These are phyloP conservation scores for Cryptococcus jaspeensis DNA, from an alignment of 1,284 basidiomycete species.

Conservation along the genomic window DNA sequence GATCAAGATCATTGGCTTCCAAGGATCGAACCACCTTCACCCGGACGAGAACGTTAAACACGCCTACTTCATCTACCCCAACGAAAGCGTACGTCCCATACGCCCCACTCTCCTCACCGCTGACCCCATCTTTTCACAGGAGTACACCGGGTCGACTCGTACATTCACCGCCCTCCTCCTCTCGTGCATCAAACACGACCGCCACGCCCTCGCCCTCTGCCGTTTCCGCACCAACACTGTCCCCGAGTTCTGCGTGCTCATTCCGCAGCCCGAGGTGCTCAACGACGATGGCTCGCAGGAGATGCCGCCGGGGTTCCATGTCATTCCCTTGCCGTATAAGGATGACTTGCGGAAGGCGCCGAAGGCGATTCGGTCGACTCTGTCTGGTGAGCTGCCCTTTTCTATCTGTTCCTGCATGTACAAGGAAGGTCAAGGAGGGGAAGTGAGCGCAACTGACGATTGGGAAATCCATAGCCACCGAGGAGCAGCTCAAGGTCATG, in stretches of 20 bases:
- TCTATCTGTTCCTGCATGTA: neutral
- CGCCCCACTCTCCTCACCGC: neutral
- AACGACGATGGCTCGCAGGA: conserved; percentile 70
- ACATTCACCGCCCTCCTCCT: conserved; percentile 85
- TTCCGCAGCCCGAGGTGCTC: conserved; percentile 81
- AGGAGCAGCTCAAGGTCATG: conserved; percentile 68
- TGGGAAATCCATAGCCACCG: conserved; percentile 57
- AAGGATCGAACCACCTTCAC: conserved; percentile 65
- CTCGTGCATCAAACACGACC: conserved; percentile 76
- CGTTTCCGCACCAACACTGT: conserved; percentile 69
- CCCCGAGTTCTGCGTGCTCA: conserved; percentile 77
- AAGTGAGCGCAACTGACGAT: conserved; percentile 33
- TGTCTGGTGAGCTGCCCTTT: conserved; percentile 57
- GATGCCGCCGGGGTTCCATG: conserved; percentile 86
- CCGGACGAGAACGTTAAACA: conserved; percentile 92
- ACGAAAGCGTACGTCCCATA: conserved; percentile 66
- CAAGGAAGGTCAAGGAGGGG: conserved; percentile 42
- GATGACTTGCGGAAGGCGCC: conserved; percentile 87
- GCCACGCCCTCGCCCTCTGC: conserved; percentile 75
- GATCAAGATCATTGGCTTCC: conserved; percentile 91
- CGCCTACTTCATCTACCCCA: conserved; percentile 86
- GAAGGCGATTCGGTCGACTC: conserved; percentile 48
- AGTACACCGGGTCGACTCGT: conserved; percentile 84
- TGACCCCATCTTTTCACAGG: conserved; percentile 37
- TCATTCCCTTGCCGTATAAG: conserved; percentile 86